A percentile compares a stretch with the other conserved stretches of the same genome.
phyloP scores from a whole-genome alignment of 2,329 filamentous ascomycete genomes.

The Claviceps paspali region DNA sequence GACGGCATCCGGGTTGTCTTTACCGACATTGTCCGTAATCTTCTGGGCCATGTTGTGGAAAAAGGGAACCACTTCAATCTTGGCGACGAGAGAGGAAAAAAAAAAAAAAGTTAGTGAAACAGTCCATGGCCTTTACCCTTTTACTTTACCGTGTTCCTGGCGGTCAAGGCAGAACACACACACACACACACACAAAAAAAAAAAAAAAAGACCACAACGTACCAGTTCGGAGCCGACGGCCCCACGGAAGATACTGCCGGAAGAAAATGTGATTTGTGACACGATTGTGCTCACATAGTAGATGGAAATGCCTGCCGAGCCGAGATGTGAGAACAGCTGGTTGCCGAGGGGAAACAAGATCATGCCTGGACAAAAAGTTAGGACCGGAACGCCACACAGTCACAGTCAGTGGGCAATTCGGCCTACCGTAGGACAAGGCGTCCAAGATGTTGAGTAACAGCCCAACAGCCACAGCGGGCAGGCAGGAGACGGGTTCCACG shows the following conservation, averaged over 20 bases:
- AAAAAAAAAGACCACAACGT: conserved; percentile 12
- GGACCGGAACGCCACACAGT: conserved; percentile 5
- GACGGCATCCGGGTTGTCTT: conserved; percentile 68
- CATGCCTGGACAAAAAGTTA: conserved; percentile 43
- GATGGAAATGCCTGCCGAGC: conserved; percentile 90
- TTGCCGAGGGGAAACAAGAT: conserved; percentile 87
- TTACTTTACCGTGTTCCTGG: no score
- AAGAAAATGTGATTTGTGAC: conserved; percentile 78
- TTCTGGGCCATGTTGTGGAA: conserved; percentile 96
- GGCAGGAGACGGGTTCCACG: conserved; percentile 50
- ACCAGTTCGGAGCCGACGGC: conserved; percentile 89
- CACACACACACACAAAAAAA: no score
- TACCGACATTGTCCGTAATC: conserved; percentile 64
- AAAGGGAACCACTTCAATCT: conserved; percentile 96
- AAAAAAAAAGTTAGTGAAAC: not conserved
- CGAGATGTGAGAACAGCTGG: conserved; percentile 69
- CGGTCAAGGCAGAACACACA: no score
- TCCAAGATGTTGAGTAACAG: conserved; percentile 85
- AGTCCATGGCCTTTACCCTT: no score
- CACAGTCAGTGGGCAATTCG: not conserved
- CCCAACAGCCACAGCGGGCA: conserved; percentile 81
- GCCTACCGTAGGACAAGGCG: conserved; percentile 74
- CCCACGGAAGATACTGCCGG: conserved; percentile 75
- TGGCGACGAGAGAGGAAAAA: no score
- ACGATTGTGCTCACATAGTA: conserved; percentile 98